Base-by-base conservation (phyloP, 1,284 basidiomycete species). In the Pascua sp. region DNA sequence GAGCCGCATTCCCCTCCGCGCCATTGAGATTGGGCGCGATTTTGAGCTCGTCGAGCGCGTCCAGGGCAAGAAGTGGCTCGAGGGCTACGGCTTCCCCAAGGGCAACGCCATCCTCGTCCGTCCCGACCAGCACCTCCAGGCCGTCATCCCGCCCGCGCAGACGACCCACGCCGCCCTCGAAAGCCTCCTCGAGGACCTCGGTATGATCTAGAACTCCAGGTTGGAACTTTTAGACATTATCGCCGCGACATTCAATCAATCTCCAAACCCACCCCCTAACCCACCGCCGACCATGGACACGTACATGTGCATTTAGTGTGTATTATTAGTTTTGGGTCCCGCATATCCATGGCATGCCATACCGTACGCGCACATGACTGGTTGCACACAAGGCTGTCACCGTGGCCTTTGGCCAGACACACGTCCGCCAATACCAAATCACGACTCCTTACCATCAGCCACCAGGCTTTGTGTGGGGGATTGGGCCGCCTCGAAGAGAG, bases 111-210 rank as follows among this genome's bases (percentile, higher is more conserved):
- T 63, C 3, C 53, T 66, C 11, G 53, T 63, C 15, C 51, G 64
- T 1, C 64, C 64, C 2, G 64, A 66, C 51, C 64, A 66, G 62
- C 64, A 66, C 51, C 37, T 66, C 39, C 55, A 54, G 47, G 53
- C 46, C 32, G 47, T 61, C 24, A 24, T 52, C 15, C 42, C 42
- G 7, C 10, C 15, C 24, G 13, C 41, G 1, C 53, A 48, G 47
- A 18, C 42, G 5, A 39, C 24, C 11, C 51, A 52, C 43, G 13
- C 41, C 8, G 11, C 42, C 32, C 18, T 53, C 11, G 47, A 47
- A 38, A 32, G 40, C 52, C 24, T 47, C 41, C 46, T 53, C 15
- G 15, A 43, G 17, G 42, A 43, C 42, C 15, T 15, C 17, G 17
- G 15, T 13, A 15, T n/a, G 17, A 15, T 16, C 42, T 43, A 15